These are phyloP conservation scores for Priceomyces castillae DNA, from an alignment of 805 yeast genomes.

Conservation along the genomic window DNA sequence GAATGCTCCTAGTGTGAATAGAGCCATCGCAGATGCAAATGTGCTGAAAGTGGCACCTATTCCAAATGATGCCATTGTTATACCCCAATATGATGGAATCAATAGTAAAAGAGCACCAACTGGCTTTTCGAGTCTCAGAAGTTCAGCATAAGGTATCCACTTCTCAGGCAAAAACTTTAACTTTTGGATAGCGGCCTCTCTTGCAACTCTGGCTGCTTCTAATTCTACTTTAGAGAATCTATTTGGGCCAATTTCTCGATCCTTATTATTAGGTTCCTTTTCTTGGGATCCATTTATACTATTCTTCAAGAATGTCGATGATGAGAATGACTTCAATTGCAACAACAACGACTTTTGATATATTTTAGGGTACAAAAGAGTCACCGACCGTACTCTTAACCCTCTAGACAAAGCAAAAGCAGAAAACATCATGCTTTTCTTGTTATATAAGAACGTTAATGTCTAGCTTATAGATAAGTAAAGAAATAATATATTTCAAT, in stretches of 20 bases:
- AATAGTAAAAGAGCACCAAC: slow-evolving; percentile 87
- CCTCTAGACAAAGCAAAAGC: background rate
- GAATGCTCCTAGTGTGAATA: slow-evolving; percentile 81
- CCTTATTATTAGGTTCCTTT: background rate
- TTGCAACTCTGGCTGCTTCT: slow-evolving; percentile 49
- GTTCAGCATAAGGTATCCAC: slow-evolving; percentile 86
- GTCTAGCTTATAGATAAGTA: no score
- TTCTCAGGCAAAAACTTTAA: slow-evolving; percentile 53
- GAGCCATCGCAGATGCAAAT: slow-evolving; percentile 57
- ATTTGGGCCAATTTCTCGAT: background rate
- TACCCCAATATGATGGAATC: slow-evolving; percentile 90
- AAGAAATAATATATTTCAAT: background rate
- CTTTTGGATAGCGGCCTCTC: slow-evolving; percentile 48
- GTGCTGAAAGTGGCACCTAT: slow-evolving; percentile 65
- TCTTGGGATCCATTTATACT: background rate
- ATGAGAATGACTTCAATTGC: background rate
- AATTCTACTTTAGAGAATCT: slow-evolving; percentile 41
- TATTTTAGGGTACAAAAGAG: background rate
- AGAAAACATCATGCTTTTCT: background rate
- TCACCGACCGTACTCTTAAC: background rate
- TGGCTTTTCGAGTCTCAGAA: slow-evolving; percentile 91
- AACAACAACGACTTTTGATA: background rate
- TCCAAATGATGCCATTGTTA: slow-evolving; percentile 81
- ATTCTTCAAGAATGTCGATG: background rate
- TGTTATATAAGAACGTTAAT: no score